Evolutionary conservation across 2,329 filamentous ascomycete species (phyloP), one percentile per base, ranked within the genome.

Genomic region (Keithomyces neogunnii): DNA sequence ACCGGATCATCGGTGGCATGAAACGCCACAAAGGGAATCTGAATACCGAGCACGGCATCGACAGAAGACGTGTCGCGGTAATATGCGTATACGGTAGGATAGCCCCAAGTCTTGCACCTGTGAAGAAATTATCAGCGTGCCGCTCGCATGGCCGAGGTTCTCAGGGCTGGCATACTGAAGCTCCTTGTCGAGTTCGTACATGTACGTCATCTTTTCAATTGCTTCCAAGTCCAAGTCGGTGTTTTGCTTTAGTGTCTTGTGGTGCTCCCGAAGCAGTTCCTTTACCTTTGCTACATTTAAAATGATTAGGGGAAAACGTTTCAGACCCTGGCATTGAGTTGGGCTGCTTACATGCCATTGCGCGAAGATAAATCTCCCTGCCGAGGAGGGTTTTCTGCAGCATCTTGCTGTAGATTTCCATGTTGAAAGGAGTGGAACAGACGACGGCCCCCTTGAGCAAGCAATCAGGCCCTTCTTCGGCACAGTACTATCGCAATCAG

Each of bases 1-100:
- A 92, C 87, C 4, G 93, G 93, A 62, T 99, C 93, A 66, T 99
- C 95, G 55, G 82, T 80, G 1, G 92, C 89, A 60, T 95, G 88
- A 40, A 99, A 76, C 2, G 85, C 88, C 47, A 99, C 73, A 51
- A 95, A 85, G 0, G 95, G 93, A 47, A 96, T 88, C 49, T 84
- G 81, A 46, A 96, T 86, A 0, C 77, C 80, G 19, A 95, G 71
- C 32, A 97, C 67, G 1, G 88, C 82, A 65, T 99, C 93, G 5
- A 80, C 77, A 3, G 88, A 95, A 4, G 89, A 89, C 4, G 92
- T 88, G 70, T 97, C 95, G 46, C 93, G 82, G 66, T 99, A 97
- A 67, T 99, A 99, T 1, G 91, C 88, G 9, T 84, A 83, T 65
- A 93, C 91, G 0, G 91, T 96, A 2, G 91, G 90, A 68, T 97